phyloP scores from a whole-genome alignment of 805 yeast genomes.

The Myxozyma monticola region DNA sequence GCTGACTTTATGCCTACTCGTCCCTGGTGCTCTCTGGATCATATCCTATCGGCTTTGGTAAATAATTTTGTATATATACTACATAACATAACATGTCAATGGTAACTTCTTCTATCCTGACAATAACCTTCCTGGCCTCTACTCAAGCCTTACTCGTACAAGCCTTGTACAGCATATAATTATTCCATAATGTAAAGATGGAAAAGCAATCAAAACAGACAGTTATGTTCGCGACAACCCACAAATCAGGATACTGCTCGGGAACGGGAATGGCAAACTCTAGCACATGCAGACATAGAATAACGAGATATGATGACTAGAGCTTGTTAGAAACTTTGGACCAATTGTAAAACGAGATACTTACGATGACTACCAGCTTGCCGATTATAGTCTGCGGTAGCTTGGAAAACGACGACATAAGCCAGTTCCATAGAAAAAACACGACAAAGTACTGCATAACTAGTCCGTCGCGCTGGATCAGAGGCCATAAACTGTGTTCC shows the following conservation, averaged over 20 bases:
- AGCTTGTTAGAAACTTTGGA: neutral
- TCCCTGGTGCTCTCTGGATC: no score
- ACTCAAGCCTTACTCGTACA: constrained; percentile 4
- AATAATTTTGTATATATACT: no score
- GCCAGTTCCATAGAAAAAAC: constrained; percentile 71
- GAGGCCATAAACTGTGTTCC: constrained; percentile 67
- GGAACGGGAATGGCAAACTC: constrained; percentile 47
- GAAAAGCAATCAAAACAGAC: constrained; percentile 74
- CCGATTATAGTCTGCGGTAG: constrained; percentile 54
- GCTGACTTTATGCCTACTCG: no score
- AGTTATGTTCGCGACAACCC: constrained; percentile 75
- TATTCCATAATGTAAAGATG: constrained; percentile 80
- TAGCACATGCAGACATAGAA: constrained; percentile 52
- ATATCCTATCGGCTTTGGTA: no score
- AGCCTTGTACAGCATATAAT: constrained; percentile 50
- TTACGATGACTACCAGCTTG: constrained; percentile 51
- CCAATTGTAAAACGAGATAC: constrained; percentile 33
- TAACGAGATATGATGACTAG: constrained; percentile 45
- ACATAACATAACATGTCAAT: neutral
- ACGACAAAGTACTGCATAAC: constrained; percentile 68
- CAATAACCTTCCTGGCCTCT: neutral
- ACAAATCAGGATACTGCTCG: constrained; percentile 69
- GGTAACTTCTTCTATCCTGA: neutral
- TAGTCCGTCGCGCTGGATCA: constrained; percentile 73
- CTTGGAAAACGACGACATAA: constrained; percentile 58